phyloP scores from a whole-genome alignment of 768 basidiomycete species.

The Collybia mongolica region DNA sequence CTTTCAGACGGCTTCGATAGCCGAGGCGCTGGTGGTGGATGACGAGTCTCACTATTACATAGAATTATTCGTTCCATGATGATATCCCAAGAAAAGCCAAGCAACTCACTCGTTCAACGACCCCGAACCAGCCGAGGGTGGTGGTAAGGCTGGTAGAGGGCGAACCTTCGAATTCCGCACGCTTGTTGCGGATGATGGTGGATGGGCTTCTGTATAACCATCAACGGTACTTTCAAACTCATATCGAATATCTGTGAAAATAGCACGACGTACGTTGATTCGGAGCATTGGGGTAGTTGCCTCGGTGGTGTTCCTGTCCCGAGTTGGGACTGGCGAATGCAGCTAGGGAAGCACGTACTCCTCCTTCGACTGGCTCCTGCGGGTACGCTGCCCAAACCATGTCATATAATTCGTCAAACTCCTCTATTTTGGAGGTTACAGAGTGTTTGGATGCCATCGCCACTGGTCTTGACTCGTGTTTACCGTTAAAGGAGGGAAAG shows the following conservation, averaged over 20 bases:
- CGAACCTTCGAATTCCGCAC: conserved; percentile 14
- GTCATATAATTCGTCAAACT: conserved; percentile 56
- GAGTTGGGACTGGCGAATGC: too few relatives aligned
- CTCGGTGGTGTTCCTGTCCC: too few relatives aligned
- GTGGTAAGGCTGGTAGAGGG: conserved; percentile 24
- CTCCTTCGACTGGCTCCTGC: conserved; percentile 20
- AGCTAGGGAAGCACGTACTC: too few relatives aligned
- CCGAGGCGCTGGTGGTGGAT: too few relatives aligned
- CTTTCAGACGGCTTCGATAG: too few relatives aligned
- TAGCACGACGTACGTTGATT: conserved; percentile 8
- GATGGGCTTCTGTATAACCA: conserved; percentile 11
- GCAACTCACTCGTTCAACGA: too few relatives aligned
- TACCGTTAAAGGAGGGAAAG: too few relatives aligned
- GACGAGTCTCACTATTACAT: too few relatives aligned
- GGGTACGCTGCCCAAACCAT: conserved; percentile 56
- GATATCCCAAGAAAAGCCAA: background rate
- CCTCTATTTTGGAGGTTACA: conserved; percentile 42
- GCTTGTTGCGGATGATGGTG: conserved; percentile 12
- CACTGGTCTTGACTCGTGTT: background rate
- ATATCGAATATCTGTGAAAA: background rate
- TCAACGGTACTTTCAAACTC: background rate
- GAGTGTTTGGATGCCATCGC: background rate
- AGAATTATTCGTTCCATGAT: background rate
- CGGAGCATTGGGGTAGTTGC: background rate
- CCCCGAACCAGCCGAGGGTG: conserved; percentile 11